Base-by-base conservation (phyloP, 1,284 basidiomycete genomes). In the Caloboletus firmus region DNA sequence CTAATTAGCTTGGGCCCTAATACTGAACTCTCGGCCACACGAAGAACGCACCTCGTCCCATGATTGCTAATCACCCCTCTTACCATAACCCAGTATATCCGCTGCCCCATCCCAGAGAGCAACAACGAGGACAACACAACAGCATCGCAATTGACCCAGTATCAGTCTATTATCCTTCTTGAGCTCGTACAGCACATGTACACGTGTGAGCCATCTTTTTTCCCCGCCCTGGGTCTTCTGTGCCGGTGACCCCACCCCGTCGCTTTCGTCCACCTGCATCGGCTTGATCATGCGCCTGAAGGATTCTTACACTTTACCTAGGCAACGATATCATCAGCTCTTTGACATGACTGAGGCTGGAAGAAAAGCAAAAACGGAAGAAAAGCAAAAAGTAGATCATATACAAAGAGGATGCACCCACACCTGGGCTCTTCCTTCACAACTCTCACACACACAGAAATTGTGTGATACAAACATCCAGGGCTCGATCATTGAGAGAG, bases 21-120 rank as follows among this genome's bases (percentile, higher is more conserved):
- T 7, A 34, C 32, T 17, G 7, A 34, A 34, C 32, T 20, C 37
- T 7, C 10, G 37, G 7, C 12, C 37, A 17, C 13, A 24, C 13
- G 15, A 17, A 9, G 5, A 9, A 9, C 7, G 20, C 15, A 15
- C n/a, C n/a, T n/a, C n/a, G n/a, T n/a, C n/a, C n/a, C n/a, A n/a
- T 8, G 17, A 3, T 13, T 15, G n/a, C 4, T 1, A 13, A 20
- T 46, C 45, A 59, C 13, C 52, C 62, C 41, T 62, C 62, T 28
- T 49, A 35, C 51, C 54, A 63, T 3, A 65, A 17, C 59, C 15
- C 42, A 51, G 17, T 52, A 57, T 4, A 50, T 17, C 45, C 45
- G 43, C 22, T 39, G 47, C 5, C 62, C 52, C 36, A 28, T 37
- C n/a, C 50, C 54, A 79, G 36, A 84, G 78, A 61, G 78, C 82